Percentiles rank a stretch among this genome's conserved stretches.
These are phyloP conservation scores for Cyberlindnera misumaiensis DNA, from an alignment of 805 yeast species.

Conservation along the genomic window DNA sequence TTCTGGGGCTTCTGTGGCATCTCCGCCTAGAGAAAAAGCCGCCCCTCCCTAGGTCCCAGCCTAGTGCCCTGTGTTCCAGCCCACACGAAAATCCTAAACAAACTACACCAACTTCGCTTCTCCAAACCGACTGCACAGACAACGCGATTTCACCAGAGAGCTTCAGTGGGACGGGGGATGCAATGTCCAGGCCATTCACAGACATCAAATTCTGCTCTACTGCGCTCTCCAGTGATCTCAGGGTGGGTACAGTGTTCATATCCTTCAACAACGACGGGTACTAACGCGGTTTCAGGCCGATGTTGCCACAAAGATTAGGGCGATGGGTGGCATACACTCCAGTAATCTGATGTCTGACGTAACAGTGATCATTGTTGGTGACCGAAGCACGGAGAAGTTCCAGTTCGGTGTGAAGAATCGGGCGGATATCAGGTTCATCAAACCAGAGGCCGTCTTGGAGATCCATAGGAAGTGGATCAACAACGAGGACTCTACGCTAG, in stretches of 20 bases:
- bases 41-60: no score
- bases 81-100: no score
- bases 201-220: constrained; percentile 24
- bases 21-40: no score
- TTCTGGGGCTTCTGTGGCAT: no score
- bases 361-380: constrained; percentile 53
- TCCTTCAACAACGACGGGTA: not conserved
- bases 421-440: constrained; percentile 50
- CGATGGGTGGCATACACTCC: constrained; percentile 54
- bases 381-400: constrained; percentile 48
- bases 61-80: no score
- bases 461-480: constrained; percentile 46
- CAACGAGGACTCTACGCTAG: constrained; percentile 34
- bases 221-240: constrained; percentile 16
- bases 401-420: constrained; percentile 43
- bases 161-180: not conserved
- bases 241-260: constrained; percentile 7
- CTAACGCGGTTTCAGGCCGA: constrained; percentile 21
- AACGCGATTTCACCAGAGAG: no score
- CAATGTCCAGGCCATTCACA: constrained; percentile 17
- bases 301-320: constrained; percentile 37
- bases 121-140: no score
- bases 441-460: constrained; percentile 36
- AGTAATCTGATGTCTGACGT: constrained; percentile 57
- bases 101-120: no score